Percentiles rank a stretch among this genome's conserved stretches.
Conservation (phyloP, 371 early-diverging fungal species). For the Parasitella parasitica region DNA sequence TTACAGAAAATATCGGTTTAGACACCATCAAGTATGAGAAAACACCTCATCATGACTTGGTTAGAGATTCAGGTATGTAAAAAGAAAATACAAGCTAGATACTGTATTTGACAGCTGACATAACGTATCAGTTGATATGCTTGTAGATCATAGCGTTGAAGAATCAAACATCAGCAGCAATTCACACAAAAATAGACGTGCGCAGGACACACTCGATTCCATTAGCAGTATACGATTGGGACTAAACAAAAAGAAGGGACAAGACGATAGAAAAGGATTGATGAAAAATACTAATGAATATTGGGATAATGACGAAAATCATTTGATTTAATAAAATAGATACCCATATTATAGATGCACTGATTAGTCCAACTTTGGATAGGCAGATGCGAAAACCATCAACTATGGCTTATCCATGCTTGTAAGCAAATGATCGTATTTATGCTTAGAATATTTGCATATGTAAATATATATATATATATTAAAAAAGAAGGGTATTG, state of each 20-base stretch:
- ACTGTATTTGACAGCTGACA: not conserved
- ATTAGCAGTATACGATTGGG: constrained; percentile 15
- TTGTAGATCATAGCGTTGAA: not conserved
- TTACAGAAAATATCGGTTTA: constrained; percentile 15
- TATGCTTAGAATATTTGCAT: no score
- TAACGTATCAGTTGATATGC: constrained; percentile 1
- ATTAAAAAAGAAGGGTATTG: no score
- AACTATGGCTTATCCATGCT: no score
- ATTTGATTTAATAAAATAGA: constrained; percentile 1
- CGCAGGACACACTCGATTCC: constrained; percentile 20
- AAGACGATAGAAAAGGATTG: constrained; percentile 14
- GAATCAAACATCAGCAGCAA: not conserved
- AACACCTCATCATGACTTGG: not conserved
- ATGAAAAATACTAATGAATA: not conserved
- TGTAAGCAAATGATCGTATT: no score
- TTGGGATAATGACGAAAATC: constrained; percentile 4
- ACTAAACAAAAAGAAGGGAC: constrained; percentile 3
- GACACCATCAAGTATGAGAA: constrained; percentile 3
- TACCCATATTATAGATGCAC: not conserved
- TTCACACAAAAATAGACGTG: constrained; percentile 5
- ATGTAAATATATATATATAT: no score
- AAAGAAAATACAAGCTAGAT: not conserved
- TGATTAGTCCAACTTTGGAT: no score
- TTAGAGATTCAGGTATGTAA: constrained; percentile 6
- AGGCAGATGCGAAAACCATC: no score